Evolutionary conservation across 73 alveolate genomes (phyloP), one percentile per base, ranked within the genome.

Genomic region (Loxodes magnus): DNA sequence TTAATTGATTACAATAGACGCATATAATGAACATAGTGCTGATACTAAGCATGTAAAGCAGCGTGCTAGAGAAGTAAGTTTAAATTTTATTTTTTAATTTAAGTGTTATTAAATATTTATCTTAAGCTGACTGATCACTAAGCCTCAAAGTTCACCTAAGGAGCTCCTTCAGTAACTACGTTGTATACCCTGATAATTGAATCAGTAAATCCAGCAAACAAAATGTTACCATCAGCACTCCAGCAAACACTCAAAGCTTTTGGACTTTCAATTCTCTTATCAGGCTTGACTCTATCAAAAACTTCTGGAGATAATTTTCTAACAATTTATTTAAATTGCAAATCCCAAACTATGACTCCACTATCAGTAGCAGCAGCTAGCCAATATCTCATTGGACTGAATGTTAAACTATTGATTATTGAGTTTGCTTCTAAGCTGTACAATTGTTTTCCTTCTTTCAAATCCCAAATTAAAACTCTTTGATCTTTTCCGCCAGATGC

Each of bases 401-500:
- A 83, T 56, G 81, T 64, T 41, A 83, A 71, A 28, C 70, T 67
- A 79, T 83, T 83, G 71, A 83, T 71, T 51, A 76, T 52, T 76
- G 79, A 71, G 58, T 73, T 77, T 33, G 82, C 87, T 30, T 83
- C 95, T 29, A 46, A 43, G 67, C 78, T 73, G 75, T 77, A 76
- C 75, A 91, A 70, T 78, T 81, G 90, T 51, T 74, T 83, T 46
- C 94, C 87, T 65, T 87, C 87, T 41, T 87, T 89, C 72, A 91
- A 77, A 64, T 91, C 79, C 96, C 96, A 91, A 42, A 91, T 70
- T 82, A 91, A 83, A 66, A 78, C 74, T 60, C 72, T 84, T 12
- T 97, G 95, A 82, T 91, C 98, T 70, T 87, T 87, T 1, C 98
- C 98, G 9, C 98, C 98, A 16, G 94, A 71, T 5, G 98, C 97